Percentiles rank a stretch among this genome's conserved stretches.
phyloP scores from a whole-genome alignment of 345 rosid genomes.

The Draba incana region DNA sequence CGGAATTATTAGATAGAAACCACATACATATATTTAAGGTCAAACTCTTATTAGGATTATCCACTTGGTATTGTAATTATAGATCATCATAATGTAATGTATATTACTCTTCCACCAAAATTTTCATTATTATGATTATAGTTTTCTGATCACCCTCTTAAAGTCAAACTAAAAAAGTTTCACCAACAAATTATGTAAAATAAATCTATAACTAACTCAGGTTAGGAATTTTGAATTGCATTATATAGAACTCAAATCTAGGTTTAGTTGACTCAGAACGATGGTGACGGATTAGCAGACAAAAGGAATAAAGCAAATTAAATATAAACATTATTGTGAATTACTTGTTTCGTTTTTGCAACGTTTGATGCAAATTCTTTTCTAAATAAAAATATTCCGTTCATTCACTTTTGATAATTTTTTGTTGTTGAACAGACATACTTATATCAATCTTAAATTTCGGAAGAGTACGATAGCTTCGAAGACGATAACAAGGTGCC shows the following conservation, averaged over 20 bases:
- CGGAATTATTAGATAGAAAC: conserved; percentile 7
- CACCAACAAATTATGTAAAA: conserved; percentile 13
- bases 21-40: neutral
- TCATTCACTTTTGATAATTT: no score
- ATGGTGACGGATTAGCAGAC: neutral
- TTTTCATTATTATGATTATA: conserved; percentile 26
- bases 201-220: conserved; percentile 13
- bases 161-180: conserved; percentile 23
- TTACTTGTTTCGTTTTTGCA: neutral
- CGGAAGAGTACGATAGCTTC: no score
- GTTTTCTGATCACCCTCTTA: neutral
- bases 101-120: conserved; percentile 34
- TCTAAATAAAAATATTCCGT: no score
- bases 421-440: no score
- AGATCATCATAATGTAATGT: conserved; percentile 23
- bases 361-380: neutral
- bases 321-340: no score
- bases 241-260: conserved; percentile 13
- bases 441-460: no score
- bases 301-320: neutral
- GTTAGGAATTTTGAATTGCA: conserved; percentile 20
- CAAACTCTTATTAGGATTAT: conserved; percentile 12
- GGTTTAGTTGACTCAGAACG: neutral
- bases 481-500: no score
- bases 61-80: conserved; percentile 28